phyloP scores from a whole-genome alignment of 106 monocot species.

The Dioscorea dumetorum region DNA sequence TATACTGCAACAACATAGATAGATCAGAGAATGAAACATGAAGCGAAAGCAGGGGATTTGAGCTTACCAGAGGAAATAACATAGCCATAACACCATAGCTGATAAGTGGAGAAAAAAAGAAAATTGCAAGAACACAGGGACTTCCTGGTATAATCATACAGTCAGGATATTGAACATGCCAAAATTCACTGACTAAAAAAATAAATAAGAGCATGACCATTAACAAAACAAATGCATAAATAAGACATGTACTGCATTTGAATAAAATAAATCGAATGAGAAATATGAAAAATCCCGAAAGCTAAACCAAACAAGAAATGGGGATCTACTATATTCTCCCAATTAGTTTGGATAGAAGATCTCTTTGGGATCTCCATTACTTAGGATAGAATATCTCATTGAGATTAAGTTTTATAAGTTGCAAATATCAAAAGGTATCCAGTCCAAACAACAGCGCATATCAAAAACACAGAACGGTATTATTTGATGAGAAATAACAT shows the following conservation, averaged over 20 bases:
- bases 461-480: no score
- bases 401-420: no score
- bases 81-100: constrained; percentile 94
- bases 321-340: no score
- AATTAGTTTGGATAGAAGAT: no score
- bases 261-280: not conserved
- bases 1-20: not conserved
- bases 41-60: not conserved
- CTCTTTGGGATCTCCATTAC: no score
- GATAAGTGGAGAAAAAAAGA: constrained; percentile 82
- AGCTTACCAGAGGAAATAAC: constrained; percentile 86
- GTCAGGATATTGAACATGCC: not conserved
- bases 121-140: constrained; percentile 82
- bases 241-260: no score
- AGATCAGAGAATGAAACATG: not conserved
- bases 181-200: constrained; percentile 3
- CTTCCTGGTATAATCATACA: constrained; percentile 53
- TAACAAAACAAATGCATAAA: not conserved
- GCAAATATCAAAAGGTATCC: no score
- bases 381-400: no score
- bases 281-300: not conserved
- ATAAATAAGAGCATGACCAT: not conserved
- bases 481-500: no score
- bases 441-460: no score
- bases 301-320: no score